Conservation (phyloP, 148 eudicot species). For the Rhododendron vialii region DNA sequence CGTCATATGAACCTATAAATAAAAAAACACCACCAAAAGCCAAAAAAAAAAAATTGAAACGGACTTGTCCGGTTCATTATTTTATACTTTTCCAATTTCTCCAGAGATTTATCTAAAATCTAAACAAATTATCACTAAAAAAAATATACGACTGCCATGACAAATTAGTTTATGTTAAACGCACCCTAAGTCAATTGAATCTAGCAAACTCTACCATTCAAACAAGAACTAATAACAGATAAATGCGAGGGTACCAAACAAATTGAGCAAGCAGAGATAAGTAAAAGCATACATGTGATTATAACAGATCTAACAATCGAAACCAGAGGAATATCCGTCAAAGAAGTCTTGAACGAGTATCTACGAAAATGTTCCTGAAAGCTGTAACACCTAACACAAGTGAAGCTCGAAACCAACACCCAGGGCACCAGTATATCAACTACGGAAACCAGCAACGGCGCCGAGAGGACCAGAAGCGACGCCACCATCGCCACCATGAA, state of each 20-base stretch:
- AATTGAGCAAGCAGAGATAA: neutral
- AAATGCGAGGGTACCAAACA: neutral
- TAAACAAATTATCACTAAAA: too few relatives aligned
- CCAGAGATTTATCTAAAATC: neutral
- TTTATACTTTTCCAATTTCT: neutral
- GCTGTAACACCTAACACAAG: conserved; percentile 60
- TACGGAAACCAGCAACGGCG: conserved; percentile 67
- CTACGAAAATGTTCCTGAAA: conserved; percentile 56
- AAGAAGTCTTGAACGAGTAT: conserved; percentile 71
- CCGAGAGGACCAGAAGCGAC: conserved; percentile 58
- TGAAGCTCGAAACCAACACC: conserved; percentile 67
- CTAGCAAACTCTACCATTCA: neutral
- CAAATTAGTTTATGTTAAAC: neutral
- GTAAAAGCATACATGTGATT: conserved; percentile 48
- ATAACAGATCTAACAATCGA: conserved; percentile 84
- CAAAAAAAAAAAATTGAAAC: neutral
- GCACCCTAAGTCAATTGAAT: neutral
- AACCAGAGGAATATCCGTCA: conserved; percentile 82
- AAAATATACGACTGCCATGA: neutral
- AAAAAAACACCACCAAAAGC: neutral
- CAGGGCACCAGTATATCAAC: conserved; percentile 67
- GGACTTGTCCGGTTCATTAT: neutral
- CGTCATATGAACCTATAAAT: neutral
- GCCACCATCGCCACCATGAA: conserved; percentile 87
- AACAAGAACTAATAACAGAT: neutral